Evolutionary conservation across 202 grass and related monocot species (phyloP).

Genomic region (Miscanthus sacchariflorus): DNA sequence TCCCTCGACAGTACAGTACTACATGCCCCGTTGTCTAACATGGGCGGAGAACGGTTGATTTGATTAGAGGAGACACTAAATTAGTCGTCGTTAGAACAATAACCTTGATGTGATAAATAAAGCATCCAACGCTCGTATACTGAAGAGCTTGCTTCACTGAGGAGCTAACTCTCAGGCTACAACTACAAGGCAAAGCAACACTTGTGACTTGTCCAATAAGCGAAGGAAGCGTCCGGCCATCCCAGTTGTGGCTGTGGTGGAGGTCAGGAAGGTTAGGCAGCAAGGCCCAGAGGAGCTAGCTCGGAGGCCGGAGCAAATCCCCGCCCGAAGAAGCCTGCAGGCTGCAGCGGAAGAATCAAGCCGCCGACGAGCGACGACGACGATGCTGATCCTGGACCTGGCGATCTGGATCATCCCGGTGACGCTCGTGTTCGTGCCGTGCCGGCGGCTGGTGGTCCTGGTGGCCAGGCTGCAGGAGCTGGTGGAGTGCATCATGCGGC

Average conservation of each 20-base stretch:
- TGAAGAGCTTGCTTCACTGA: neutral
- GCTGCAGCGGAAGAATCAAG: neutral
- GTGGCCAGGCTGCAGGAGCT: constrained; percentile 64
- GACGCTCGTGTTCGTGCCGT: constrained; percentile 72
- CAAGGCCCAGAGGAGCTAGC: neutral
- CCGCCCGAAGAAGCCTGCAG: neutral
- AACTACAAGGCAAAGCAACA: neutral
- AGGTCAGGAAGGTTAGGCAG: constrained; percentile 4
- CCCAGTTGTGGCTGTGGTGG: neutral
- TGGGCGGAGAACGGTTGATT: constrained; percentile 27
- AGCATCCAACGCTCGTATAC: neutral
- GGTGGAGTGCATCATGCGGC: constrained; percentile 49
- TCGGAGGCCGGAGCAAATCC: neutral
- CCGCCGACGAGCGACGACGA: neutral
- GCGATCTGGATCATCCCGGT: constrained; percentile 73
- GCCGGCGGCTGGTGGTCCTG: constrained; percentile 62
- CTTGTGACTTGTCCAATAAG: constrained; percentile 3
- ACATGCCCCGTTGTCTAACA: constrained; percentile 14
- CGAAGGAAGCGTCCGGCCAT: constrained; percentile 19
- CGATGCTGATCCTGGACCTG: constrained; percentile 70
- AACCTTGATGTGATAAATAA: neutral
- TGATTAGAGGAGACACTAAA: constrained; percentile 23
- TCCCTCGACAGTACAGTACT: neutral
- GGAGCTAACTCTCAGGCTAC: neutral
- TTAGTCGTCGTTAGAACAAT: neutral